Percentiles rank a stretch among this genome's conserved stretches.
Conservation (phyloP, 768 basidiomycete species). For the Russula earlei region DNA sequence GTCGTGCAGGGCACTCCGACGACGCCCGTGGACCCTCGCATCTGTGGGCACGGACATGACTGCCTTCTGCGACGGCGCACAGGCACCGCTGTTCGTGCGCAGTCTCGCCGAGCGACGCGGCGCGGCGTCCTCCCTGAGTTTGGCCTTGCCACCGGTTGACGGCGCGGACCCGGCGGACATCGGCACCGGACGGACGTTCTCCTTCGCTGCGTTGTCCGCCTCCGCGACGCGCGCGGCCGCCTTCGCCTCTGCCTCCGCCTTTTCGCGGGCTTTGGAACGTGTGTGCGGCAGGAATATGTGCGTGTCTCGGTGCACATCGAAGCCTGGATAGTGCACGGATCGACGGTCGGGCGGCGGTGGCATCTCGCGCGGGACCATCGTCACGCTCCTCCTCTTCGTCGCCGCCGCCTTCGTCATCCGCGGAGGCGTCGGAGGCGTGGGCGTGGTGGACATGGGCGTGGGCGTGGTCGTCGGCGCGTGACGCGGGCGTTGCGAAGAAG, state of each 20-base stretch:
- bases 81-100: background rate
- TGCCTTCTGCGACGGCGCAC: background rate
- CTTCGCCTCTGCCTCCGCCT: no score
- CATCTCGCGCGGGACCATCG: slow-evolving; percentile 15
- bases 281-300: slow-evolving; percentile 13
- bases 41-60: background rate
- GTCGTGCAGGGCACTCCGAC: background rate
- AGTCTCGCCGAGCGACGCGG: slow-evolving; percentile 16
- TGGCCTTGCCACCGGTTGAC: no score
- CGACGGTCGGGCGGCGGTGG: slow-evolving; percentile 12
- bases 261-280: slow-evolving; percentile 7
- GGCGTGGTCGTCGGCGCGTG: background rate
- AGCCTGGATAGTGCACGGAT: slow-evolving; percentile 19
- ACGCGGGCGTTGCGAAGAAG: background rate
- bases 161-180: background rate
- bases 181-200: slow-evolving; percentile 14
- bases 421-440: background rate
- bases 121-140: background rate
- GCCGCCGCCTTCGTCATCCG: background rate
- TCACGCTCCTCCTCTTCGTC: no score
- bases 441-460: background rate
- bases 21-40: background rate
- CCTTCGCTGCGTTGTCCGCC: slow-evolving; percentile 15
- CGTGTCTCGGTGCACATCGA: slow-evolving; percentile 19
- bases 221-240: background rate